Evolutionary conservation across 805 yeast genomes (phyloP).

Genomic region (Ogataea trehalophila): DNA sequence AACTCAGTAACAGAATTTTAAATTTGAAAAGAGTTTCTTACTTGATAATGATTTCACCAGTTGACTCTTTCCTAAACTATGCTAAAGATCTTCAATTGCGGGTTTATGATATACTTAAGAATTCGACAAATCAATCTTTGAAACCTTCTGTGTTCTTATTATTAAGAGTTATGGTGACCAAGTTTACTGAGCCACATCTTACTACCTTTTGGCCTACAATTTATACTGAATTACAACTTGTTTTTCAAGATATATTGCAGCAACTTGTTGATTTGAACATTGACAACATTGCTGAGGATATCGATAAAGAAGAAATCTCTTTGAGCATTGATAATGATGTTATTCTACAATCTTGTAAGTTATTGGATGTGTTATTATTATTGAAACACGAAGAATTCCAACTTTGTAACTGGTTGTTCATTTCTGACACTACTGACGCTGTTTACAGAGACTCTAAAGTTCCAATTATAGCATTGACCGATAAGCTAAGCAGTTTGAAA

Average conservation of each 20-base stretch:
- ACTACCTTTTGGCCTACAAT: slow-evolving; percentile 66
- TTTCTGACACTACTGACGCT: slow-evolving; percentile 48
- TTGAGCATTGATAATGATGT: slow-evolving; percentile 36
- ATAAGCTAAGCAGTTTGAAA: slow-evolving; percentile 27
- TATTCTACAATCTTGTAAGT: slow-evolving; percentile 61
- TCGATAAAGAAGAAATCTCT: slow-evolving; percentile 13
- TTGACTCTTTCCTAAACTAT: slow-evolving; percentile 49
- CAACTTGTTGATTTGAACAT: slow-evolving; percentile 10
- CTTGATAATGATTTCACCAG: slow-evolving; percentile 55
- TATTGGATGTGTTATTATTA: slow-evolving; percentile 69
- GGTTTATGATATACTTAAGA: slow-evolving; percentile 26
- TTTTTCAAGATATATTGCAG: slow-evolving; percentile 38
- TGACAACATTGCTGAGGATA: slow-evolving; percentile 10
- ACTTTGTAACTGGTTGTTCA: slow-evolving; percentile 78
- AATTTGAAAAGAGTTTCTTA: slow-evolving; percentile 62
- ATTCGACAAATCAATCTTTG: slow-evolving; percentile 30
- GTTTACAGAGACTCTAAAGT: slow-evolving; percentile 21
- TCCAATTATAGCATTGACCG: slow-evolving; percentile 35
- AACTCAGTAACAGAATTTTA: slow-evolving; percentile 23
- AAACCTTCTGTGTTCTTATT: slow-evolving; percentile 47
- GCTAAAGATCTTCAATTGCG: slow-evolving; percentile 40
- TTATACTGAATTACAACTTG: slow-evolving; percentile 52
- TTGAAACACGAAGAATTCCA: slow-evolving; percentile 74
- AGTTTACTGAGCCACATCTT: slow-evolving; percentile 59
- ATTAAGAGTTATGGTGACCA: slow-evolving; percentile 60